Evolutionary conservation across 208 protist genomes (phyloP).

Genomic region (Herpetomonas samuelpessoai): DNA sequence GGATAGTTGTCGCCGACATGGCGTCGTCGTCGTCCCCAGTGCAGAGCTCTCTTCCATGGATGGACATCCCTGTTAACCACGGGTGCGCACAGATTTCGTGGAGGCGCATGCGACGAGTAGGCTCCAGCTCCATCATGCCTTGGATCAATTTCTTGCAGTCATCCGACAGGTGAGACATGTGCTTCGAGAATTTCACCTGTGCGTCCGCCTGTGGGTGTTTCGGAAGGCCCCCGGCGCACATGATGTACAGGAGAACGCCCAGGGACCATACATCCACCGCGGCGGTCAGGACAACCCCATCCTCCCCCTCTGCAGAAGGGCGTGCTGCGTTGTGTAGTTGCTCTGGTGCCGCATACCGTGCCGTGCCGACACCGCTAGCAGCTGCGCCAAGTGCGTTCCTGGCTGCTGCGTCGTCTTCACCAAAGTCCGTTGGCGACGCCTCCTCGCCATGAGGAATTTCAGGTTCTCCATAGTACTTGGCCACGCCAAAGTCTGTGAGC

Average conservation of each 20-base stretch:
- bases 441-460: conserved; percentile 5
- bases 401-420: conserved; percentile 12
- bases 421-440: conserved; percentile 9
- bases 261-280: conserved; percentile 72
- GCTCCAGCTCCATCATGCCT: conserved; percentile 35
- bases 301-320: background rate
- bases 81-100: conserved; percentile 32
- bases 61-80: conserved; percentile 32
- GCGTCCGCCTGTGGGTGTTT: conserved; percentile 15
- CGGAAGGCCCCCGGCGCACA: conserved; percentile 66
- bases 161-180: conserved; percentile 29
- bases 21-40: conserved; percentile 14
- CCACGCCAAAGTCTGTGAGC: conserved; percentile 77
- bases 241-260: conserved; percentile 68
- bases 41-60: conserved; percentile 11
- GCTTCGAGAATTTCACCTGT: conserved; percentile 20
- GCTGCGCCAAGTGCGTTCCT: conserved; percentile 1
- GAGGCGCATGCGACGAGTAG: conserved; percentile 26
- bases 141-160: conserved; percentile 41
- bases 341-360: conserved; percentile 73
- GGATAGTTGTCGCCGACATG: conserved; percentile 19
- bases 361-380: conserved; percentile 35
- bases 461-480: conserved; percentile 45
- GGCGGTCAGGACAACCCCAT: conserved; percentile 9
- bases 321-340: conserved; percentile 13